phyloP scores from a whole-genome alignment of 805 yeast genomes.

The Sungouiozyma ichnusensis region DNA sequence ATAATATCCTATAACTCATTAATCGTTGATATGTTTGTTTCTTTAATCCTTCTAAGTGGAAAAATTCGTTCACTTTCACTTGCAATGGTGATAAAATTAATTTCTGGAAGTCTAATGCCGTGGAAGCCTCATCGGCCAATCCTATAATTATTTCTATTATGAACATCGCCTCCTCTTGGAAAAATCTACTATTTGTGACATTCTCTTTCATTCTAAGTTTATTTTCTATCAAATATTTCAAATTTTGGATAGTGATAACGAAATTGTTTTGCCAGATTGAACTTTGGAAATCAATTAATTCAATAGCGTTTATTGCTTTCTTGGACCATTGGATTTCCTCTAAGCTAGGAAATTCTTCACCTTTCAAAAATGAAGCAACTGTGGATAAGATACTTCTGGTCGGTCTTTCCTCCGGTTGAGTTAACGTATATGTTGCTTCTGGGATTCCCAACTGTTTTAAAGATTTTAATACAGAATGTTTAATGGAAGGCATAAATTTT shows the following conservation, averaged over 20 bases:
- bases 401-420: slow-evolving; percentile 32
- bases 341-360: slow-evolving; percentile 91
- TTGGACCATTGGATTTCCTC: slow-evolving; percentile 82
- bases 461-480: slow-evolving; percentile 37
- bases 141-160: slow-evolving; percentile 35
- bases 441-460: slow-evolving; percentile 51
- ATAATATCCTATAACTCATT: slow-evolving; percentile 30
- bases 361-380: slow-evolving; percentile 83
- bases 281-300: slow-evolving; percentile 49
- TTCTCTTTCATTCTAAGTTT: slow-evolving; percentile 28
- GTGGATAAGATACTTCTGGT: slow-evolving; percentile 81
- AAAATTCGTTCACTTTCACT: slow-evolving; percentile 10
- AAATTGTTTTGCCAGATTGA: slow-evolving; percentile 41
- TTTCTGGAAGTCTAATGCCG: slow-evolving; percentile 1
- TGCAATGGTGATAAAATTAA: slow-evolving; percentile 13
- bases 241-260: slow-evolving; percentile 19
- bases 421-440: slow-evolving; percentile 49
- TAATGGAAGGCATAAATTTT: slow-evolving; percentile 10
- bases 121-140: slow-evolving; percentile 17
- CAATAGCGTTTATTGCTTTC: slow-evolving; percentile 73
- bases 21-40: slow-evolving; percentile 25
- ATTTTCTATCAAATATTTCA: slow-evolving; percentile 28
- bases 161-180: slow-evolving; percentile 39
- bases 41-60: slow-evolving; percentile 10
- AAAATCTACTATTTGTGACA: slow-evolving; percentile 29